Evolutionary conservation across 768 basidiomycete species (phyloP), one percentile per base, ranked within the genome.

Genomic region (Trametes sanguinea): DNA sequence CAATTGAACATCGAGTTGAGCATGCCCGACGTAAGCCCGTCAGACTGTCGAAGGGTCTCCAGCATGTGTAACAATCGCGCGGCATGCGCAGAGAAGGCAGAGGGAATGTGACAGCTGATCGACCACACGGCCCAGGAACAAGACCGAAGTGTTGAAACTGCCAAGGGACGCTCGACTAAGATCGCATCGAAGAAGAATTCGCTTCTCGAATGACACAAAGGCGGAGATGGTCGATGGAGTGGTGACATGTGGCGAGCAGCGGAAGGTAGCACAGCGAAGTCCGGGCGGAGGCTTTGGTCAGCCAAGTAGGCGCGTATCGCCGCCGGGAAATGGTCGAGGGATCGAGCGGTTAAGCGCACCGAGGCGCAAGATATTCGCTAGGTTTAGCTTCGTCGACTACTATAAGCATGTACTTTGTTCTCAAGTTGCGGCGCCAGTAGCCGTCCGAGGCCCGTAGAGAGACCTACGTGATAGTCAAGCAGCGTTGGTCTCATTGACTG

Each of bases 1-100:
- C 42, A 27, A 40, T 59, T 35, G 54, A 42, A 40, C 56, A 37
- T 45, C 30, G 16, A 27, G 29, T 22, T 44, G 16, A 22, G 47
- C 62, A 39, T 16, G 37, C 51, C 62, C 62, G 62, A 63, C 53
- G 57, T 59, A 59, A 54, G 48, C 46, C 62, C 62, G 62, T 51
- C 57, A 45, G 29, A 56, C 39, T 35, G 61, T 10, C 35, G 35
- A 54, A 47, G 29, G 50, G 10, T n/a, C 27, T n/a, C 14, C 57
- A 51, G 51, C 57, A 59, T 57, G 62, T 43, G 62, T 59, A 47
- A 45, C 30, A 17, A 32, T 43, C n/a, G 46, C 29, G 32, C 33
- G 37, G 52, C 52, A 54, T 47, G 57, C 30, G 54, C 17, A 39
- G 42, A 50, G 62, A 59, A 63, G 57, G 39, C 53, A 13, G 29